Evolutionary conservation across 306 rosid species (phyloP), one percentile per base, ranked within the genome.

Genomic region (Acacia acuminata): DNA sequence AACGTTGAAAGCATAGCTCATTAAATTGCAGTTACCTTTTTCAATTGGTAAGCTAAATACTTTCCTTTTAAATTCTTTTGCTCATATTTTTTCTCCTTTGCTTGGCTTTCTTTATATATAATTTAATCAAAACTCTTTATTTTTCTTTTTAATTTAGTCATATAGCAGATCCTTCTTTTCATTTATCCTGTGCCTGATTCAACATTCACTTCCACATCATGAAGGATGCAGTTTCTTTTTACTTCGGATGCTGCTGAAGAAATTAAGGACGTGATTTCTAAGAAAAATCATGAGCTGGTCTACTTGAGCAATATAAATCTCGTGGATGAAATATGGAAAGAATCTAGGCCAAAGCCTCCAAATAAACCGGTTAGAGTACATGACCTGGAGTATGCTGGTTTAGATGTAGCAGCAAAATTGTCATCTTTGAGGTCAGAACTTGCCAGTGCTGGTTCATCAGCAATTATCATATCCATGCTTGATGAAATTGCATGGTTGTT

Each of bases 201-300:
- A 79, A 48, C 77, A 73, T 84, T 84, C 71, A 81, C 83, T 84
- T 88, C 86, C 76, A 77, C 87, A 78, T 85, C 83, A 87, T 93
- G 94, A 93, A 95, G 99, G 99, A 90, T 89, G 91, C 99, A 93
- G 99, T 96, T 92, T 91, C 98, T 96, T 76, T 93, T 96, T 88
- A 92, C 99, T 67, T 86, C 91, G 30, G 98, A 93, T 91, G 93
- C 93, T 88, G 96, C 99, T 36, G 94, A 90, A 82, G 98, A 93
- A 82, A 85, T 93, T 81, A 92, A 89, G 91, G 90, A 83, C 71
- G 92, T 84, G 77, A 90, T 96, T 83, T 86, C 96, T 73, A 78
- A 82, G 85, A 92, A 86, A 73, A 92, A 93, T 80, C 99, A 90
- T 20, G 93, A 92, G 88, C 89, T 96, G 24, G 90, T 96, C 71